phyloP scores from a whole-genome alignment of 495 filamentous ascomycete genomes.

The Daldinia concentrica region DNA sequence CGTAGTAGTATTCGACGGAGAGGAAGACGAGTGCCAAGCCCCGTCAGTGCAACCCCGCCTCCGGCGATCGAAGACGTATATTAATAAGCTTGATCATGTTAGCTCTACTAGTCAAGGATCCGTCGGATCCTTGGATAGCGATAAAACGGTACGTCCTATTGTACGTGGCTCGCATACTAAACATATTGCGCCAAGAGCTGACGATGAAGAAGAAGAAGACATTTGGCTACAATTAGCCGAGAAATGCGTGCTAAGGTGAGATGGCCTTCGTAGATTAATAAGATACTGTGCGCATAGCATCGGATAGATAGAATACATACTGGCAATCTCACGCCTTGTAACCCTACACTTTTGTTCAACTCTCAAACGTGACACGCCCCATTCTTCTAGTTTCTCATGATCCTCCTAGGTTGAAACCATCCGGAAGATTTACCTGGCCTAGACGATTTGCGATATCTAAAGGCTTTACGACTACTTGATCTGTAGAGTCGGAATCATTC shows the following conservation, averaged over 20 bases:
- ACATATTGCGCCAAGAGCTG: neutral
- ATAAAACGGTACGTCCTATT: neutral
- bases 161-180: neutral
- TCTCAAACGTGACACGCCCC: neutral
- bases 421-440: constrained; percentile 41
- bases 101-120: neutral
- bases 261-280: constrained; percentile 14
- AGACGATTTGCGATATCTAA: constrained; percentile 40
- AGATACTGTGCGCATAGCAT: neutral
- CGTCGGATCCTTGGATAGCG: neutral
- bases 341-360: neutral
- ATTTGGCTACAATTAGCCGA: constrained; percentile 32
- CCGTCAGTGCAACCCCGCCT: constrained; percentile 5
- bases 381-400: neutral
- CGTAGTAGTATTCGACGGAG: constrained; percentile 4
- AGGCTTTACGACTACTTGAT: constrained; percentile 16
- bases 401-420: constrained; percentile 25
- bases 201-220: constrained; percentile 16
- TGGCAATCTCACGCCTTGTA: neutral
- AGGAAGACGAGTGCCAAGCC: neutral
- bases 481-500: neutral
- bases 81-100: neutral
- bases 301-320: constrained; percentile 12
- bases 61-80: constrained; percentile 17
- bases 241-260: constrained; percentile 5